Percentiles rank a stretch among this genome's conserved stretches.
These are phyloP conservation scores for Nemania sp. DNA, from an alignment of 2,329 filamentous ascomycete genomes.

Conservation along the genomic window DNA sequence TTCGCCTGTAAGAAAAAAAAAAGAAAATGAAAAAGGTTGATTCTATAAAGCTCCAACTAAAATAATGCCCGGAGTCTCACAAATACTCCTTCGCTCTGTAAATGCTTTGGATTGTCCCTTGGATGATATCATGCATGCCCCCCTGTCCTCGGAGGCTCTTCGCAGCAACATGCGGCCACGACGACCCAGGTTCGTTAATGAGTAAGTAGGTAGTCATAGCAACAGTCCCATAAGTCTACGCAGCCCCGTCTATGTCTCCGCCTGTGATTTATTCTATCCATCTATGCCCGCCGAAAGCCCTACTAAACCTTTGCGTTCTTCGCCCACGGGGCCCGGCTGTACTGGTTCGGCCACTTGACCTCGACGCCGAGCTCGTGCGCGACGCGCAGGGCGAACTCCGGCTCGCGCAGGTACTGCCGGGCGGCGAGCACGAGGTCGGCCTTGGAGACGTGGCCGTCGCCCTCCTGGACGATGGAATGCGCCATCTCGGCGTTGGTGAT, in stretches of 20 bases:
- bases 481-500: conserved; percentile 74
- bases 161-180: not conserved
- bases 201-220: not conserved
- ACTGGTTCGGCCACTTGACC: conserved; percentile 74
- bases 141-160: not conserved
- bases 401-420: conserved; percentile 80
- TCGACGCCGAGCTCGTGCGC: conserved; percentile 74
- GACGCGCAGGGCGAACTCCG: conserved; percentile 73
- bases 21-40: too few relatives aligned
- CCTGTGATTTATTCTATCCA: not conserved
- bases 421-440: conserved; percentile 76
- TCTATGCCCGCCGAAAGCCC: not conserved
- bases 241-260: not conserved
- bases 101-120: not conserved
- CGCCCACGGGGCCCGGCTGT: conserved; percentile 46
- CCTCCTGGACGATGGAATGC: conserved; percentile 58
- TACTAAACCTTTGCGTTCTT: conserved; percentile 38
- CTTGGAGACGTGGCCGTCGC: conserved; percentile 48
- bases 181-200: not conserved
- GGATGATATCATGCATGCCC: too few relatives aligned
- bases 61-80: not conserved
- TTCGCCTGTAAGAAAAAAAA: too few relatives aligned
- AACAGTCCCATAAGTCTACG: not conserved
- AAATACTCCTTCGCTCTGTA: not conserved
- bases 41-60: not conserved